Evolutionary conservation across 1,284 basidiomycete genomes (phyloP).

Genomic region (Cystobasidium pallidum): DNA sequence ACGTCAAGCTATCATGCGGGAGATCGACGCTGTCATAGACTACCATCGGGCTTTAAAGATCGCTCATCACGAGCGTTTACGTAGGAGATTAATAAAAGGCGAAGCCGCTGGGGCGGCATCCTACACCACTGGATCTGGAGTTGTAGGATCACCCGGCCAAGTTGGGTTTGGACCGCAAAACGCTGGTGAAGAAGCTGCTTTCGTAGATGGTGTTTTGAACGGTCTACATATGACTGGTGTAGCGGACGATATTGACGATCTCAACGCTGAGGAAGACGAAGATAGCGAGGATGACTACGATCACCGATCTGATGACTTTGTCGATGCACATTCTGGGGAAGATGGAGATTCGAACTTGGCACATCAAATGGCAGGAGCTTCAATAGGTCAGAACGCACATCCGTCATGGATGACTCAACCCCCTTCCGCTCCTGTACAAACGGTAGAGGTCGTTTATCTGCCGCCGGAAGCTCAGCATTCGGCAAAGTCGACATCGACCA

Average conservation of each 20-base stretch:
- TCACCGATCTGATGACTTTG: constrained; percentile 50
- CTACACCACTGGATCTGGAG: constrained; percentile 55
- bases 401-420: constrained; percentile 12
- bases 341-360: not conserved
- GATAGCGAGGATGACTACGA: constrained; percentile 60
- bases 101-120: constrained; percentile 33
- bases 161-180: constrained; percentile 61
- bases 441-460: constrained; percentile 33
- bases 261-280: constrained; percentile 69
- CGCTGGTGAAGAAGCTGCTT: constrained; percentile 73
- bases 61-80: constrained; percentile 82
- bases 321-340: constrained; percentile 55
- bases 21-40: constrained; percentile 81
- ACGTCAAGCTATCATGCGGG: constrained; percentile 72
- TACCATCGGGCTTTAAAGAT: constrained; percentile 93
- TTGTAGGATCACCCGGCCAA: constrained; percentile 56
- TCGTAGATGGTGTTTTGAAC: constrained; percentile 75
- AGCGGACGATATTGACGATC: constrained; percentile 74
- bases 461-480: constrained; percentile 41
- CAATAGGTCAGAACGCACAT: constrained; percentile 1
- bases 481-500: constrained; percentile 41
- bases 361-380: constrained; percentile 1
- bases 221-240: constrained; percentile 80
- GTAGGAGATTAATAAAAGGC: constrained; percentile 68
- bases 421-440: constrained; percentile 32